phyloP scores from a whole-genome alignment of 345 rosid genomes.

The Ceriops zippeliana region DNA sequence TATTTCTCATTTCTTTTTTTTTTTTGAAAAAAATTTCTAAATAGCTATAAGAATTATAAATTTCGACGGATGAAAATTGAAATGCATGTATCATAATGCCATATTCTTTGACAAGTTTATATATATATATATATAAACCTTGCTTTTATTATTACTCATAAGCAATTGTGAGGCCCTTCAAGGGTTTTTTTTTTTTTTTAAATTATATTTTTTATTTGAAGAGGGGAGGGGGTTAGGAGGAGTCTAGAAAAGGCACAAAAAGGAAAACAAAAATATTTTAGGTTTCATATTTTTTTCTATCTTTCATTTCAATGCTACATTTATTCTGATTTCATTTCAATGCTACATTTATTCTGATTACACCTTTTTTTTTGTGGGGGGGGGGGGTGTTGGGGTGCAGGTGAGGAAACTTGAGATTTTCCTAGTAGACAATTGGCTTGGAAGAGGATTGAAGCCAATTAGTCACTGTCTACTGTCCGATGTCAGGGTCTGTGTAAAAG shows the following conservation, averaged over 20 bases:
- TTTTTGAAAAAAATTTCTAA: no score
- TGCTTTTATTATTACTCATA: not conserved
- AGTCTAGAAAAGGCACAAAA: not conserved
- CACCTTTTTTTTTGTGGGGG: not conserved
- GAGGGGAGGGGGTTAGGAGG: no score
- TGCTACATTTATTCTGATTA: slow-evolving; percentile 8
- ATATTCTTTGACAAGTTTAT: no score
- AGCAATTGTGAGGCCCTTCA: not conserved
- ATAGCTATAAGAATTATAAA: no score
- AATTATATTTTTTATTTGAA: not conserved
- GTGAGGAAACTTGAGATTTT: slow-evolving; percentile 76
- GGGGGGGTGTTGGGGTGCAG: slow-evolving; percentile 41
- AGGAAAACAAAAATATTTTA: not conserved
- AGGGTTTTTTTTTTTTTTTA: not conserved
- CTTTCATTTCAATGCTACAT: not conserved
- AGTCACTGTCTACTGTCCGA: slow-evolving; percentile 59
- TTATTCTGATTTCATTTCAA: slow-evolving; percentile 5
- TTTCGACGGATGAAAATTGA: no score
- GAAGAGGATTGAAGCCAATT: slow-evolving; percentile 63
- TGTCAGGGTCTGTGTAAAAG: slow-evolving; percentile 55
- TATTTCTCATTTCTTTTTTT: no score
- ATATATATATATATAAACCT: not conserved
- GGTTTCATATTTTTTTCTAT: not conserved
- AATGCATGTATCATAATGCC: no score
- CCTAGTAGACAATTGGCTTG: slow-evolving; percentile 55